A percentile compares a stretch with the other conserved stretches of the same genome.
Evolutionary conservation across 768 basidiomycete species (phyloP).

Genomic region (Termitomyces sp.): DNA sequence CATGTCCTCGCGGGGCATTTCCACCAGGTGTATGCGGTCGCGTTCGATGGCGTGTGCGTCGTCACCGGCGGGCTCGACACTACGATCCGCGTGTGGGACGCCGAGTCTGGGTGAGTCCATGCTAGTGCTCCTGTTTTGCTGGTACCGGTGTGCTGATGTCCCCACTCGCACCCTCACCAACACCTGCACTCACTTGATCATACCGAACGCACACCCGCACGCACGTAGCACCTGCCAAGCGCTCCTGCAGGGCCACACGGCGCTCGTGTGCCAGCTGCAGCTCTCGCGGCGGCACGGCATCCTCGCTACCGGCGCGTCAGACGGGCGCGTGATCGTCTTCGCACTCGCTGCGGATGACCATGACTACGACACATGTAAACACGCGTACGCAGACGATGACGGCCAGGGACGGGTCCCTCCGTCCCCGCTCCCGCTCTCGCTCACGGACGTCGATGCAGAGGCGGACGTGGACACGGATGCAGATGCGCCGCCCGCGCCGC

Average conservation of each 20-base stretch:
- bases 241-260: slow-evolving; percentile 85
- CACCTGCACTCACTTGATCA: too few relatives aligned
- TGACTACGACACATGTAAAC: too few relatives aligned
- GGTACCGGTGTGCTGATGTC: too few relatives aligned
- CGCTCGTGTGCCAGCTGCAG: slow-evolving; percentile 88
- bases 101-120: slow-evolving; percentile 68
- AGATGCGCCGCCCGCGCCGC: too few relatives aligned
- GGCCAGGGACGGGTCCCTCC: too few relatives aligned
- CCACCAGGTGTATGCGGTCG: slow-evolving; percentile 87
- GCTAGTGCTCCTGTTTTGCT: too few relatives aligned
- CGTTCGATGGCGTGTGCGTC: slow-evolving; percentile 79
- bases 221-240: slow-evolving; percentile 66
- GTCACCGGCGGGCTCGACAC: slow-evolving; percentile 91
- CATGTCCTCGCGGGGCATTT: slow-evolving; percentile 79
- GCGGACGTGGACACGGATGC: too few relatives aligned
- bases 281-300: slow-evolving; percentile 47
- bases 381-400: too few relatives aligned
- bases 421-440: too few relatives aligned
- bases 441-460: too few relatives aligned
- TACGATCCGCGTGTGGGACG: slow-evolving; percentile 90
- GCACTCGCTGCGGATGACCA: background rate
- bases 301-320: slow-evolving; percentile 82
- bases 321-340: slow-evolving; percentile 55
- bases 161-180: too few relatives aligned
- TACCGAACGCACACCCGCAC: too few relatives aligned